Evolutionary conservation across 352 stramenopile genomes (phyloP).

Genomic region (Globisporangium radiosum): DNA sequence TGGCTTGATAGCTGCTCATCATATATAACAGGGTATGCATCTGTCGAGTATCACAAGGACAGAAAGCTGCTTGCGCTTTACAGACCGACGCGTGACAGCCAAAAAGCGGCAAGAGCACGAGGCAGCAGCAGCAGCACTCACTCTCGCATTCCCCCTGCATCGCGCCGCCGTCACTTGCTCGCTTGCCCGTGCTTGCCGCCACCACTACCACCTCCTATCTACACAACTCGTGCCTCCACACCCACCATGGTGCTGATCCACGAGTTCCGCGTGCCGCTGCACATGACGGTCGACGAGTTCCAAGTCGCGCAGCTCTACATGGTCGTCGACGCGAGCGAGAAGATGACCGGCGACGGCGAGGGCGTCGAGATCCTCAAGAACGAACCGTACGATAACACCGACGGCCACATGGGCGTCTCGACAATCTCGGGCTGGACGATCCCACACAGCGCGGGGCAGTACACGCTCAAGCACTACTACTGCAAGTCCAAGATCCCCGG

Average conservation of each 20-base stretch:
- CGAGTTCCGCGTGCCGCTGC: conserved; percentile 81
- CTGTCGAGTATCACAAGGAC: too few relatives aligned
- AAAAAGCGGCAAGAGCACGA: neutral
- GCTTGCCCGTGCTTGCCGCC: neutral
- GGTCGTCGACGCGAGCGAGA: conserved; percentile 82
- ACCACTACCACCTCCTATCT: neutral
- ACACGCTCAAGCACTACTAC: conserved; percentile 88
- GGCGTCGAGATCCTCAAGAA: conserved; percentile 86
- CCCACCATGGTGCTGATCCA: conserved; percentile 70
- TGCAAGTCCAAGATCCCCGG: conserved; percentile 79
- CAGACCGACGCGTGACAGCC: neutral
- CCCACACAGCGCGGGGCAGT: conserved; percentile 78
- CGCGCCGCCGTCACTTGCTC: neutral
- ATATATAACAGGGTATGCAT: too few relatives aligned
- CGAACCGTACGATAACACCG: conserved; percentile 51
- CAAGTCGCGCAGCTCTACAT: conserved; percentile 84
- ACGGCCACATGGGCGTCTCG: conserved; percentile 70
- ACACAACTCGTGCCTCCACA: neutral
- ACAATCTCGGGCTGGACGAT: conserved; percentile 66
- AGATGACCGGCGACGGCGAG: conserved; percentile 78
- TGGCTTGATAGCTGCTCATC: too few relatives aligned
- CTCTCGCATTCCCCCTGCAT: neutral
- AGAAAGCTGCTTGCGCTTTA: too few relatives aligned
- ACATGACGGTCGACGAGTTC: conserved; percentile 86
- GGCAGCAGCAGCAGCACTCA: neutral